Percentiles rank a stretch among this genome's conserved stretches.
Conservation (phyloP, 371 early-diverging fungal genomes). For the Mortierella polycephala region DNA sequence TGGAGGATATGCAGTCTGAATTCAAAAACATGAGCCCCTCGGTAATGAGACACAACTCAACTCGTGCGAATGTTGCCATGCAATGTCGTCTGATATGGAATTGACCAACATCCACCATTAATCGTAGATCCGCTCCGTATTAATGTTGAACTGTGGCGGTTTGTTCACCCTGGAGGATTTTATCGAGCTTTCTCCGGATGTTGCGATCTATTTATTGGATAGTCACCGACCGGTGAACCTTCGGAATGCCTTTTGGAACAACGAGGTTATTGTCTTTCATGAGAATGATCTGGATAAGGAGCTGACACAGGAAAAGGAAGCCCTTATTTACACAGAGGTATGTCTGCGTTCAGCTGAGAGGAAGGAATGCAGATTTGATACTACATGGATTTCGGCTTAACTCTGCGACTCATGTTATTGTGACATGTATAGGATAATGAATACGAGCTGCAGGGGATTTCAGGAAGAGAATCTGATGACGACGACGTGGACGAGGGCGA, state of each 20-base stretch:
- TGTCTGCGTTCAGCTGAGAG: not conserved
- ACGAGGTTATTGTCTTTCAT: constrained; percentile 78
- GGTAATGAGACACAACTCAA: constrained; percentile 42
- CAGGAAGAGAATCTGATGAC: constrained; percentile 13
- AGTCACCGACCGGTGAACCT: constrained; percentile 89
- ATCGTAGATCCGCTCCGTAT: constrained; percentile 72
- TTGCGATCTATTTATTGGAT: constrained; percentile 84
- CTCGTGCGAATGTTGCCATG: constrained; percentile 40
- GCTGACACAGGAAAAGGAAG: constrained; percentile 67
- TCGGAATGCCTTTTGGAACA: constrained; percentile 76
- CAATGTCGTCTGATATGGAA: not conserved
- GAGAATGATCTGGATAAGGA: constrained; percentile 79
- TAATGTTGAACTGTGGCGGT: constrained; percentile 92
- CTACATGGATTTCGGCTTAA: not conserved
- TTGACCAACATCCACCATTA: not conserved
- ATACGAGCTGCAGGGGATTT: constrained; percentile 9
- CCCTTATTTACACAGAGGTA: constrained; percentile 76
- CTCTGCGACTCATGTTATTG: not conserved
- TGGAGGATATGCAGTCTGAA: constrained; percentile 39
- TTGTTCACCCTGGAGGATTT: constrained; percentile 76
- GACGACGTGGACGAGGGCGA: constrained; percentile 15
- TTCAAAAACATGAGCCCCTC: constrained; percentile 26
- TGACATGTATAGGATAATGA: constrained; percentile 33
- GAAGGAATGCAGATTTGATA: not conserved
- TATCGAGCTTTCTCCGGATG: constrained; percentile 63